A percentile compares a stretch with the other conserved stretches of the same genome.
Conservation (phyloP, 2,329 filamentous ascomycete species). For the Hymenoscyphus fraxineus region DNA sequence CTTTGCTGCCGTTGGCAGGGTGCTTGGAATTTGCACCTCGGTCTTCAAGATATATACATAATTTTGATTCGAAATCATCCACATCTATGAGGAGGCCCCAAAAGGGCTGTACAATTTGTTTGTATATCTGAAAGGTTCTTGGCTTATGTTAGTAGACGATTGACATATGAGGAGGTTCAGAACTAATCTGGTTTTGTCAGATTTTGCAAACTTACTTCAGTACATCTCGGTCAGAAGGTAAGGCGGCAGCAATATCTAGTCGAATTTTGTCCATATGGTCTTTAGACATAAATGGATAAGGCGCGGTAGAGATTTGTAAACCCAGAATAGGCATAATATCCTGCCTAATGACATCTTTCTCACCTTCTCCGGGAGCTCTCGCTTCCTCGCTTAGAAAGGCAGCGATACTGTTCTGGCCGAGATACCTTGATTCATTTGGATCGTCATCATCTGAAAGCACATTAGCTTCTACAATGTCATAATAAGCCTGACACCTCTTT, state of each 20-base stretch:
- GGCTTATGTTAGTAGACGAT: slow-evolving; percentile 1
- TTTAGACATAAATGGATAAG: slow-evolving; percentile 64
- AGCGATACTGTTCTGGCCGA: slow-evolving; percentile 65
- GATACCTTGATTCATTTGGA: slow-evolving; percentile 53
- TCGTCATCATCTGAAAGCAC: slow-evolving; percentile 48
- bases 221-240: slow-evolving; percentile 62
- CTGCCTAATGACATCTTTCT: slow-evolving; percentile 47
- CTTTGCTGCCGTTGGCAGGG: slow-evolving; percentile 27
- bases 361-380: slow-evolving; percentile 44
- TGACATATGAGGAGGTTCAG: background rate
- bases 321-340: slow-evolving; percentile 65
- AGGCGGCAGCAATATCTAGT: slow-evolving; percentile 56
- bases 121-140: slow-evolving; percentile 62
- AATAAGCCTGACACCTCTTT: background rate
- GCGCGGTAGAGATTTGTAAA: slow-evolving; percentile 58
- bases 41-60: slow-evolving; percentile 64
- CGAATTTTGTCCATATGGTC: slow-evolving; percentile 58
- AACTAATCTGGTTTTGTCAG: background rate
- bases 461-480: slow-evolving; percentile 7
- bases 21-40: slow-evolving; percentile 44
- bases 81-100: slow-evolving; percentile 67
- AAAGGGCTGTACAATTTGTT: slow-evolving; percentile 63
- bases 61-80: slow-evolving; percentile 59
- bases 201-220: slow-evolving; percentile 51
- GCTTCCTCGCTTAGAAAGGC: slow-evolving; percentile 61